Percentiles rank a stretch among this genome's conserved stretches.
Evolutionary conservation across 1,139 yeast genomes (phyloP).

Genomic region (Zygotorulaspora mrakii): DNA sequence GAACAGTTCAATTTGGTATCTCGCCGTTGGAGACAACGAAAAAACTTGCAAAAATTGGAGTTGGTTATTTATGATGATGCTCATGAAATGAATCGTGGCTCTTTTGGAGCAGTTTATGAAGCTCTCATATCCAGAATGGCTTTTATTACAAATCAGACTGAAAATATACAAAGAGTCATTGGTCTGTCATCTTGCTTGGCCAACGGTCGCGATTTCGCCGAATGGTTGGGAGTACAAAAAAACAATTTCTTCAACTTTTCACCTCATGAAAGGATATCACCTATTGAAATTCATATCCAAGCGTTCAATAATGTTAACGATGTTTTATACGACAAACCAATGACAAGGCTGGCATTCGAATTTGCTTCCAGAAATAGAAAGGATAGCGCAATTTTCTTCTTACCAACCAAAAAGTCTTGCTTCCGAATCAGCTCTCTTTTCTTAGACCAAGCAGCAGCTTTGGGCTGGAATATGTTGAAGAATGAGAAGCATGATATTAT

Average conservation of each 20-base stretch:
- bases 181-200: conserved; percentile 68
- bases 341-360: conserved; percentile 49
- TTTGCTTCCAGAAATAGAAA: conserved; percentile 15
- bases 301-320: conserved; percentile 46
- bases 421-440: conserved; percentile 50
- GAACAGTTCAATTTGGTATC: conserved; percentile 67
- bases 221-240: conserved; percentile 73
- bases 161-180: conserved; percentile 53
- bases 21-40: conserved; percentile 77
- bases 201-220: conserved; percentile 73
- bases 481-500: conserved; percentile 41
- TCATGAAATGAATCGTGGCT: conserved; percentile 62
- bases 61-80: conserved; percentile 70
- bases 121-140: conserved; percentile 64
- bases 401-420: conserved; percentile 53
- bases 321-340: conserved; percentile 49
- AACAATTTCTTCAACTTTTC: conserved; percentile 65
- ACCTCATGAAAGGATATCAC: conserved; percentile 54
- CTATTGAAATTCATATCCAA: conserved; percentile 59
- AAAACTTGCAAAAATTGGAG: conserved; percentile 63
- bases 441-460: conserved; percentile 39
- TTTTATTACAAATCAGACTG: conserved; percentile 62
- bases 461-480: conserved; percentile 39
- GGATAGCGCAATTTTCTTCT: conserved; percentile 44
- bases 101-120: conserved; percentile 63